Conservation (phyloP, 228 moss, liverwort and hornwort species). For the Sphagnum magellanicum region DNA sequence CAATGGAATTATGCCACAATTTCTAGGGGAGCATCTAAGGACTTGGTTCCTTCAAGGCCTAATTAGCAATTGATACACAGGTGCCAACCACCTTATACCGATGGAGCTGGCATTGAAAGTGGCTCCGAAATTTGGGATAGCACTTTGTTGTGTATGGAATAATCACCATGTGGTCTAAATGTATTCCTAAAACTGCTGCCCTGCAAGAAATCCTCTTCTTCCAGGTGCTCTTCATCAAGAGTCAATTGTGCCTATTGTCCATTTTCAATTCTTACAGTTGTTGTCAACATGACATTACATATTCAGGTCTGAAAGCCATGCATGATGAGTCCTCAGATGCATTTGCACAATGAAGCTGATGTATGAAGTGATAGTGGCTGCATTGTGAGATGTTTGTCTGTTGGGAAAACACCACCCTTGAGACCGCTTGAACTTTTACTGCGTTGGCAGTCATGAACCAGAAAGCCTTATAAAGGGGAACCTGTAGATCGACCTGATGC, state of each 20-base stretch:
- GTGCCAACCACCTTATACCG: constrained; percentile 85
- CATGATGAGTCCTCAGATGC: constrained; percentile 16
- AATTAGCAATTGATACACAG: constrained; percentile 17
- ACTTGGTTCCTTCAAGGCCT: too few species aligned
- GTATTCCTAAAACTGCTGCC: constrained; percentile 60
- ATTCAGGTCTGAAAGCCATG: too few species aligned
- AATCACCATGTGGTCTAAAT: constrained; percentile 91
- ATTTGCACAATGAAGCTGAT: constrained; percentile 83
- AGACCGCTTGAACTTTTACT: constrained; percentile 85
- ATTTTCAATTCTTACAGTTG: too few species aligned
- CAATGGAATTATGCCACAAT: too few species aligned
- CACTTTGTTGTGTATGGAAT: constrained; percentile 70
- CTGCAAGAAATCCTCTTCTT: constrained; percentile 89
- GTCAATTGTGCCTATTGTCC: too few species aligned
- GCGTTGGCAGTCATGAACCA: constrained; percentile 74
- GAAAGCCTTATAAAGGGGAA: constrained; percentile 20
- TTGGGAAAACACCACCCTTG: constrained; percentile 35
- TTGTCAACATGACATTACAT: too few species aligned
- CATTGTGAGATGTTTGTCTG: constrained; percentile 50
- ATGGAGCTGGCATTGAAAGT: constrained; percentile 90
- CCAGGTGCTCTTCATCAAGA: constrained; percentile 33
- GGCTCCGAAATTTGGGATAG: constrained; percentile 75
- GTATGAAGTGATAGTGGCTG: constrained; percentile 72
- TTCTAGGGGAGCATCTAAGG: too few species aligned
- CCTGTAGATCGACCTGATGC: constrained; percentile 48